Base-by-base conservation (phyloP, 306 rosid genomes). In the Citrullus colocynthis region DNA sequence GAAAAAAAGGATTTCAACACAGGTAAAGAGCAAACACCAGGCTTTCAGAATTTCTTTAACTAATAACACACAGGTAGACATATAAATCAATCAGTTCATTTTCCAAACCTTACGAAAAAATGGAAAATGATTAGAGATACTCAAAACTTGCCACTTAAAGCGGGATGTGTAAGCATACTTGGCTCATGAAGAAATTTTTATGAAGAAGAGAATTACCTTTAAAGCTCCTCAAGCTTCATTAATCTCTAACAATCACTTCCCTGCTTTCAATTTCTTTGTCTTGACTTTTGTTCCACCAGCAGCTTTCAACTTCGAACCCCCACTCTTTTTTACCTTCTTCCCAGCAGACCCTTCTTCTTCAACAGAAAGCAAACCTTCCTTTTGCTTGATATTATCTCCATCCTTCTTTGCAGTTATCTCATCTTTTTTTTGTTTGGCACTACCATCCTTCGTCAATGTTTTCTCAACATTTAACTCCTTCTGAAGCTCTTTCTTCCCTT, bases 51-150 rank as follows among this genome's bases (percentile, higher is more conserved):
- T 69, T 69, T 44, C 75, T 44, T 6, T 44, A 69, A 69, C n/a
- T 42, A 69, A 44, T n/a, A 69, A 69, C 75, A 69, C 3, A 21
- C 75, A 44, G 55, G 55, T 64, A 34, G 51, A 41, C 74, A 41
- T 67, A 67, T 41, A 67, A 67, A 67, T 67, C 74, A 67, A 64
- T 18, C 72, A 37, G 54, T 66, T 42, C 75, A 69, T 69, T 69
- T 69, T 69, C 75, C 56, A 45, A 44, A 42, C 56, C 18, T 20
- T 28, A 44, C 42, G 36, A 44, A 69, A 69, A 69, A 69, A 42
- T 69, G 56, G 75, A 69, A 69, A 69, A 42, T 21, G 75, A 69
- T 69, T 20, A 44, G 57, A 44, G 37, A 21, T 69, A 44, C 37
- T 69, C 56, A 69, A 69, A 69, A 69, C 6, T 69, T 44, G 75